Evolutionary conservation across 1,139 yeast species (phyloP), one percentile per base, ranked within the genome.

Genomic region (Suhomyces wounanorum): DNA sequence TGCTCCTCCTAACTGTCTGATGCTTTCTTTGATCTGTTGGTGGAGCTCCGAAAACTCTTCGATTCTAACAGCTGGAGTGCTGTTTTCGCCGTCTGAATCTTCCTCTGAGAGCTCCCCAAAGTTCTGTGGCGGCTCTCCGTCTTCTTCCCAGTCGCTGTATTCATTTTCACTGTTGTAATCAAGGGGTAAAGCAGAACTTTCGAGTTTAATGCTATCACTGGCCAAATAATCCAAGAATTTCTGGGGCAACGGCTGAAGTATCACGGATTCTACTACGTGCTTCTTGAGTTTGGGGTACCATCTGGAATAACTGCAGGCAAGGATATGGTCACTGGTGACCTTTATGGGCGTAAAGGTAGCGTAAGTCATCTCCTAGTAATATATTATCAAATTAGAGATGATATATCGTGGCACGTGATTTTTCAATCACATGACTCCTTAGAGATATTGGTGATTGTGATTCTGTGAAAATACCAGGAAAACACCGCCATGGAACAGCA

Each of bases 151-250:
- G 58, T 85, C 92, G 54, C 88, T 81, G 59, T 84, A 85, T 40
- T 84, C 90, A 53, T 82, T 83, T 51, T 83, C 87, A 48, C 85
- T 83, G 51, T 71, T 73, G 8, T 56, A 56, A 16, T 73, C 69
- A 33, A 67, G 60, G 6, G 68, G 62, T 8, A 68, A 74, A 39
- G 70, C 71, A 8, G 73, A 72, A 17, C 71, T 75, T 0, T 94
- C 94, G 39, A 94, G 69, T 43, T 70, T 73, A 44, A 94, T 89
- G 18, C 96, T 94, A 58, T 94, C 99, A 40, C 84, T 78, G 25
- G 79, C 75, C 50, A 94, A 68, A 63, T 92, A 94, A 10, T 82
- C 80, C 2, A 91, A 66, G 62, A 94, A 94, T 21, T 72, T 75
- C 26, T 68, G 59, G 0, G 97, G 96, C 6, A 90, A 65, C 0